Base-by-base conservation (phyloP, 2,329 filamentous ascomycete species). In the Penicillium sp. region DNA sequence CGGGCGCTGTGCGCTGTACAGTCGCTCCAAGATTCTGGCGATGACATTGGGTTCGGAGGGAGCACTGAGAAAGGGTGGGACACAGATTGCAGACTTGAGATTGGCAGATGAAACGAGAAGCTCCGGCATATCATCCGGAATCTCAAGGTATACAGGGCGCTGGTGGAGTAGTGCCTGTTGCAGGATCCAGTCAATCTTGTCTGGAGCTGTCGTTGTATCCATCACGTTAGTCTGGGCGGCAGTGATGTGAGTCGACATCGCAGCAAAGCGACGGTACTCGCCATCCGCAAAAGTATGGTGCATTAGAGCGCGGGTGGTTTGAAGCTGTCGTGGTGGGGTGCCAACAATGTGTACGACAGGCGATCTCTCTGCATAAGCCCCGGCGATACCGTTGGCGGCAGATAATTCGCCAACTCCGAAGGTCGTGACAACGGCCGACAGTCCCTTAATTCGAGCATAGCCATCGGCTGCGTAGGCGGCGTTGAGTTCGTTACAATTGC, bases 361-460 rank as follows among this genome's bases (percentile, higher is more conserved):
- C 2, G 89, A 85, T 60, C 83, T 82, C 69, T 91, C 89, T 1
- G 86, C 86, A 71, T 83, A 90, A 36, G 87, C 83, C n/a, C 88
- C 89, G 2, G 87, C 88, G 47, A 90, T 72, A 33, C 85, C 88
- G 63, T 90, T 90, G 64, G 90, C 77, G 42, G 87, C 86, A 2
- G 87, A 90, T n/a, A 80, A 66, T 61, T 81, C 79, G 7, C 78
- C 88, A 4, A 91, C 87, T 46, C 88, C 89, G 56, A 63, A 59
- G 17, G 62, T 62, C 15, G 60, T 70, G 3, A 70, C 56, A 15
- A 69, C 24, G 0, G 68, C 67, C 4, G 63, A 63, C n/a, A 61
- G 21, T 2, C 63, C 67, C 17, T 67, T 68, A 36, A 69, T 61
- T 6, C 67, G 62, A 9, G 64, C 59, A 44, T 70, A 70, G 24